Percentiles rank a stretch among this genome's conserved stretches.
Evolutionary conservation across 2,329 filamentous ascomycete genomes (phyloP).

Genomic region (Phyllosticta citrichinensis): DNA sequence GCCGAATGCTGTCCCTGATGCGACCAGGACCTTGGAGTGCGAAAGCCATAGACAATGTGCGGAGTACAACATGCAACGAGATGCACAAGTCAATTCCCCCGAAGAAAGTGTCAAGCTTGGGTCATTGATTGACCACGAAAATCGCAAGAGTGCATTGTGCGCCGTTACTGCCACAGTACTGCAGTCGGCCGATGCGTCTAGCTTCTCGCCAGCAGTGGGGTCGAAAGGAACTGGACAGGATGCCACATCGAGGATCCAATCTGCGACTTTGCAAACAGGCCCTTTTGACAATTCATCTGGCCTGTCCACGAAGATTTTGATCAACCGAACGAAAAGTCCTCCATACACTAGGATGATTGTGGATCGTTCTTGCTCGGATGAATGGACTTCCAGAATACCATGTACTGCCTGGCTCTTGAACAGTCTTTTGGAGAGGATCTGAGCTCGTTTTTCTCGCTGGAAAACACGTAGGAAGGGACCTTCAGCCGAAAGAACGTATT

Average conservation of each 20-base stretch:
- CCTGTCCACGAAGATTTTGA: conserved; percentile 14
- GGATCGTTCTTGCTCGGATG: conserved; percentile 16
- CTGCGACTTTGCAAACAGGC: conserved; percentile 15
- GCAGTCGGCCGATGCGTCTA: not conserved
- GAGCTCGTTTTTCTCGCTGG: conserved; percentile 17
- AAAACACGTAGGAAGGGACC: conserved; percentile 34
- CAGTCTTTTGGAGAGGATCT: conserved; percentile 33
- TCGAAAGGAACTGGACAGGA: conserved; percentile 2
- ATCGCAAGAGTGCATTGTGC: conserved; percentile 66
- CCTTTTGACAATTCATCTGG: not conserved
- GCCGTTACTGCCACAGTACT: conserved; percentile 57
- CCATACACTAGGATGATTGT: conserved; percentile 26
- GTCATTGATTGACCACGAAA: conserved; percentile 2
- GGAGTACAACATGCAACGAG: conserved; percentile 79
- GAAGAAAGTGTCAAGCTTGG: conserved; percentile 29
- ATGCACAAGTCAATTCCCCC: conserved; percentile 47
- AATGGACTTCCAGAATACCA: conserved; percentile 46
- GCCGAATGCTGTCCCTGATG: conserved; percentile 87
- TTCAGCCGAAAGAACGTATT: conserved; percentile 33
- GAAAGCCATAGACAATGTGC: conserved; percentile 61
- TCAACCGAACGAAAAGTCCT: conserved; percentile 38
- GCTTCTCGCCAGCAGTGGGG: not conserved
- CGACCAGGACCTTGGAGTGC: conserved; percentile 55
- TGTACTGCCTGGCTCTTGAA: conserved; percentile 65
- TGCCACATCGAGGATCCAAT: conserved; percentile 27